These are phyloP conservation scores for Cubamyces lactineus DNA, from an alignment of 768 basidiomycete genomes.

Conservation along the genomic window DNA sequence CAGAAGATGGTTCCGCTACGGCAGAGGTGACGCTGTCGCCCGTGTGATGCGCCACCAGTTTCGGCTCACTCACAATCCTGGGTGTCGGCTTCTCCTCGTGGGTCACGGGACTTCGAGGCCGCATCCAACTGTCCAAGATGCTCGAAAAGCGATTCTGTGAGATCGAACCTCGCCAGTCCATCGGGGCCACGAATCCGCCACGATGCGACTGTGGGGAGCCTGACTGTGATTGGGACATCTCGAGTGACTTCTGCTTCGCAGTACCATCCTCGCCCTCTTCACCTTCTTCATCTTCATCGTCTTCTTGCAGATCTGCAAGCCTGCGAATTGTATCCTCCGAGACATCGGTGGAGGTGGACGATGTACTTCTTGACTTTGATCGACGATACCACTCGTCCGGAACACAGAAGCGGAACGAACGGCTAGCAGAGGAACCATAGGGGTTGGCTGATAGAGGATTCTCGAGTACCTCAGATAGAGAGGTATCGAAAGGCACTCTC, in stretches of 20 bases:
- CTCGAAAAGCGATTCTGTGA: constrained; percentile 65
- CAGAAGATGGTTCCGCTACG: constrained; percentile 23
- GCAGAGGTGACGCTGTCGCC: constrained; percentile 32
- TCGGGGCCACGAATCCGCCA: constrained; percentile 29
- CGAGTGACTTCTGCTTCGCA: constrained; percentile 52
- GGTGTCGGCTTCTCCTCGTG: constrained; percentile 35
- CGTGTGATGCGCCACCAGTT: constrained; percentile 52
- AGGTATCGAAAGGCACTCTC: constrained; percentile 46
- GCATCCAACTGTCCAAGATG: constrained; percentile 70
- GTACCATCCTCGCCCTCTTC: constrained; percentile 58
- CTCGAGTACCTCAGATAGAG: constrained; percentile 47
- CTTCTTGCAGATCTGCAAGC: constrained; percentile 53
- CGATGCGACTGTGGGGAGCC: constrained; percentile 22
- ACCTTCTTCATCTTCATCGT: constrained; percentile 44
- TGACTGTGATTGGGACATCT: constrained; percentile 19
- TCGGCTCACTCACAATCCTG: constrained; percentile 76
- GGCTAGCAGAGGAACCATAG: constrained; percentile 33
- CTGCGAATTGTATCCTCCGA: constrained; percentile 55
- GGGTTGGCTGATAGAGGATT: constrained; percentile 35
- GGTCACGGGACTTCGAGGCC: constrained; percentile 45
- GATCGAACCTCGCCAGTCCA: constrained; percentile 57
- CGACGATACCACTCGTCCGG: constrained; percentile 83
- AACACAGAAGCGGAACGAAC: constrained; percentile 64
- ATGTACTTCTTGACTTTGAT: constrained; percentile 57
- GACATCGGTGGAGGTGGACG: constrained; percentile 49